Evolutionary conservation across 1,139 yeast genomes (phyloP), one percentile per base, ranked within the genome.

Genomic region (Taiozyma sp.): DNA sequence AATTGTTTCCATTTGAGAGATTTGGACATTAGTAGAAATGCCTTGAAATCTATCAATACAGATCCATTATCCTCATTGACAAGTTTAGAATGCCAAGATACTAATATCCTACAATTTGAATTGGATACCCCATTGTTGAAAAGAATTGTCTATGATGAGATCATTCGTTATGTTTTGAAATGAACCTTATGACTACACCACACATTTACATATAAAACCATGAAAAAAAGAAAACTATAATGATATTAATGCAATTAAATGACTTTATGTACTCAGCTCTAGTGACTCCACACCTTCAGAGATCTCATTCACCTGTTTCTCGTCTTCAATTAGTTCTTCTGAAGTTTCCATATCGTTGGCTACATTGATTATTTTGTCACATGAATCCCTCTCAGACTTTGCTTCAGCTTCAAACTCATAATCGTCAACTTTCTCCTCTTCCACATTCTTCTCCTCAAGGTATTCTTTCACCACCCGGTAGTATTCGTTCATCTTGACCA

Each of bases 401-500:
- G 4, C 12, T 14, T 36, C 39, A 13, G 23, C 13, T 16, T 36
- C 23, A 19, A n/a, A 36, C 23, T 8, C 40, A n/a, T n/a, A 9
- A 36, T 1, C 23, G 6, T 36, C 23, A 14, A 14, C 23, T 12
- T 36, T 16, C 12, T 22, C n/a, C 27, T 39, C 27, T 39, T 23
- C 28, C 19, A 39, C 43, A 10, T 23, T 14, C 8, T 40, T 40
- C 43, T 14, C 8, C 29, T 40, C 43, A 23, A 23, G 19, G 14
- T 14, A 14, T 22, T n/a, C 34, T 38, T 49, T 43, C 12, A 45
- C 16, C 27, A 54, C 43, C 9, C 38, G 47, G 36, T 46, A 52
- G 8, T 57, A 53, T 14, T 52, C 56, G 36, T 63, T 65, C 14
- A 67, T 54, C 42, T 54, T 52, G 34, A 65, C 67, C 27, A 66